Conservation (phyloP, 106 monocot genomes). For the Posidonia australis region DNA sequence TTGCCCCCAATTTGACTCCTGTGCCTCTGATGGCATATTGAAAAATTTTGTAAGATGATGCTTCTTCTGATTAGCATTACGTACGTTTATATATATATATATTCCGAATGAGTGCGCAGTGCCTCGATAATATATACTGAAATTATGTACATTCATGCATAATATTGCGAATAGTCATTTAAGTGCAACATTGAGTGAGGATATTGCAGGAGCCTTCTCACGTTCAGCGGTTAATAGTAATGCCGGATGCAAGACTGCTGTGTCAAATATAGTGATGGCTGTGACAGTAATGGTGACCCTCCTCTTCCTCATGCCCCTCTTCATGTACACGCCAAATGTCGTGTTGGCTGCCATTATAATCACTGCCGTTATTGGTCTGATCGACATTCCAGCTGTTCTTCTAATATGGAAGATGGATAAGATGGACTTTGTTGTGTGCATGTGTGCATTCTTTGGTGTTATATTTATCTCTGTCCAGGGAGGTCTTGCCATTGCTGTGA, state of each 20-base stretch:
- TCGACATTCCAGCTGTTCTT: conserved; percentile 47
- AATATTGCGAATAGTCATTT: too few relatives aligned
- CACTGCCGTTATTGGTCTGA: conserved; percentile 72
- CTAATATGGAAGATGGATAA: conserved; percentile 90
- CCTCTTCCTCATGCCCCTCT: conserved; percentile 87
- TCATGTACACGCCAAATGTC: conserved; percentile 79
- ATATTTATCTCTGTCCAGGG: conserved; percentile 80
- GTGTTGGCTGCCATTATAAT: conserved; percentile 81
- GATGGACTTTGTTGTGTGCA: conserved; percentile 68
- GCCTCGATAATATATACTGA: too few relatives aligned
- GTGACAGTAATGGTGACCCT: conserved; percentile 78
- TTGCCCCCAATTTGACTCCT: too few relatives aligned
- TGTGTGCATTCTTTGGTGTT: conserved; percentile 69
- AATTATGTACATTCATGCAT: too few relatives aligned
- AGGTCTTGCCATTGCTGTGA: conserved; percentile 84
- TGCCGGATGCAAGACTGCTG: conserved; percentile 85
- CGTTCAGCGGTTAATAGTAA: conserved; percentile 89
- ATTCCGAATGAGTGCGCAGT: too few relatives aligned
- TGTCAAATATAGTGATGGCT: conserved; percentile 87
- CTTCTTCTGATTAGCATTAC: too few relatives aligned
- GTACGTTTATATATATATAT: too few relatives aligned
- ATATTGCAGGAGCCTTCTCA: conserved; percentile 64
- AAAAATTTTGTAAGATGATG: too few relatives aligned
- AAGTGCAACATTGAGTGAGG: too few relatives aligned
- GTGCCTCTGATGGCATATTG: too few relatives aligned